Conservation (phyloP, 2,329 filamentous ascomycete genomes). For the Trichophyton benhamiae region DNA sequence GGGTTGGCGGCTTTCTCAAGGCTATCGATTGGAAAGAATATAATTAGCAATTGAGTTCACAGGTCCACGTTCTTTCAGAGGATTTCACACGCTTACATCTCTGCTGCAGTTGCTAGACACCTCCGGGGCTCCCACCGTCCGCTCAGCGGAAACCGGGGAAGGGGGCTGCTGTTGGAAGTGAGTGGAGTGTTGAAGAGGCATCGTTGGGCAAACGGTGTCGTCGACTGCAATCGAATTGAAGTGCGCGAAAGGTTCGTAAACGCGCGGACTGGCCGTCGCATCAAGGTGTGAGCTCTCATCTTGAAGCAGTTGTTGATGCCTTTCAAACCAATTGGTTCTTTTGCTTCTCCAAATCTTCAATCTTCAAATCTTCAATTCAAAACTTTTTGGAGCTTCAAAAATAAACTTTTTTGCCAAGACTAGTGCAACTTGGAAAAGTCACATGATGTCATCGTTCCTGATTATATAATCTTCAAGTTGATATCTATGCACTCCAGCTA, state of each 20-base stretch:
- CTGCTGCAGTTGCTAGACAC: constrained; percentile 32
- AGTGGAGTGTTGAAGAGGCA: constrained; percentile 29
- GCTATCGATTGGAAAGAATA: constrained; percentile 19
- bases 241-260: constrained; percentile 27
- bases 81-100: constrained; percentile 27
- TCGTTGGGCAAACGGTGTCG: constrained; percentile 27
- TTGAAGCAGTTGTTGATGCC: neutral
- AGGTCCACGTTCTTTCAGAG: neutral
- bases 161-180: constrained; percentile 23
- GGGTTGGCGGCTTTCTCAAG: constrained; percentile 48
- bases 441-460: neutral
- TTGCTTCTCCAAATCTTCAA: neutral
- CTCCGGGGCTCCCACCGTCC: constrained; percentile 33
- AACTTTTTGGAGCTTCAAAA: neutral
- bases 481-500: too few relatives aligned
- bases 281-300: constrained; percentile 32
- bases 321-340: neutral
- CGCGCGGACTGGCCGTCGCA: constrained; percentile 29
- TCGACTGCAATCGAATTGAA: constrained; percentile 24
- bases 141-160: constrained; percentile 27
- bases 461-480: neutral
- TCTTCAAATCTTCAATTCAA: constrained; percentile 1
- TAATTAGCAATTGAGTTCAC: constrained; percentile 10
- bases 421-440: neutral
- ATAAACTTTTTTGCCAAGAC: constrained; percentile 6